Evolutionary conservation across 805 yeast species (phyloP).

Genomic region (Saturnispora kantuleensis): DNA sequence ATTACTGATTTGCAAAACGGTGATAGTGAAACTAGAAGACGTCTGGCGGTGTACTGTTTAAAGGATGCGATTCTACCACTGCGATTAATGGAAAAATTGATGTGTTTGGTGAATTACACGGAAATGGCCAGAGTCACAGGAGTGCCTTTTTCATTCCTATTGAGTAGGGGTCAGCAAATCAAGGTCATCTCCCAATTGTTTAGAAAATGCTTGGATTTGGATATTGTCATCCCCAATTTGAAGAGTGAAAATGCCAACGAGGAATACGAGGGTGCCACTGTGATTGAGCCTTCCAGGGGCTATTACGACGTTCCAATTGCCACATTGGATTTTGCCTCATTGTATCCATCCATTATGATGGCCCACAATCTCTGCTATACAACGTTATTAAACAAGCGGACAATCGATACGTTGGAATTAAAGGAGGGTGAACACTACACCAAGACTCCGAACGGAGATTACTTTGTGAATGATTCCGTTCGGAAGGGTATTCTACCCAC

Average conservation of each 20-base stretch:
- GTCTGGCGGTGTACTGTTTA: conserved; percentile 93
- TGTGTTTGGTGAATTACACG: conserved; percentile 94
- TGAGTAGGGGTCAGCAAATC: conserved; percentile 94
- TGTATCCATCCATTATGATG: conserved; percentile 98
- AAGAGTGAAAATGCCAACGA: conserved; percentile 72
- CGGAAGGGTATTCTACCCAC: conserved; percentile 88
- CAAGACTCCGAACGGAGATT: conserved; percentile 85
- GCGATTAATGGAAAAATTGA: conserved; percentile 78
- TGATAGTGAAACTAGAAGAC: conserved; percentile 80
- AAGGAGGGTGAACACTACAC: conserved; percentile 71
- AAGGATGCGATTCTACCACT: conserved; percentile 93
- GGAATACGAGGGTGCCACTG: conserved; percentile 99
- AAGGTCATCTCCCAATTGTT: conserved; percentile 93
- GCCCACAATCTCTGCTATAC: conserved; percentile 97
- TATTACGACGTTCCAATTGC: conserved; percentile 97
- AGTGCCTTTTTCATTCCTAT: conserved; percentile 84
- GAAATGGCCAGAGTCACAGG: conserved; percentile 99
- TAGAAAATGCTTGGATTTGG: conserved; percentile 81
- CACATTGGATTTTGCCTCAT: conserved; percentile 91
- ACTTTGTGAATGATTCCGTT: conserved; percentile 59
- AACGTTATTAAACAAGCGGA: conserved; percentile 60
- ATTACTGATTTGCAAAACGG: conserved; percentile 94
- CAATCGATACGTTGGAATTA: conserved; percentile 56
- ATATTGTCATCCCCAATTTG: conserved; percentile 86
- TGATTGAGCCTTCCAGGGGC: conserved; percentile 92